phyloP scores from a whole-genome alignment of 1,284 basidiomycete species.

The Prillingera fragicola region DNA sequence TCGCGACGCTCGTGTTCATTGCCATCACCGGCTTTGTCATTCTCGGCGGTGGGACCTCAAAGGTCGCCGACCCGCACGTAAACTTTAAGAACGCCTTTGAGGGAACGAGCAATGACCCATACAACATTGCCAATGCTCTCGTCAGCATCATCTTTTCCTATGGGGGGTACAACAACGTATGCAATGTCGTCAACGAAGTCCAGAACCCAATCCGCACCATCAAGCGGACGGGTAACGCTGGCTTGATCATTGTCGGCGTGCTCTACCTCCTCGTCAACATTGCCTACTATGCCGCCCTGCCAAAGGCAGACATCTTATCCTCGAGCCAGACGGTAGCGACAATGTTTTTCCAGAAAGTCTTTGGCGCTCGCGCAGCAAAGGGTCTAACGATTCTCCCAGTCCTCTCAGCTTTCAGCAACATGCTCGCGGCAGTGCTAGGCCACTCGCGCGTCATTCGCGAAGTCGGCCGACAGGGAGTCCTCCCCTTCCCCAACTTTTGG shows the following conservation, averaged over 20 bases:
- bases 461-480: slow-evolving; percentile 41
- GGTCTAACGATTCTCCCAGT: slow-evolving; percentile 38
- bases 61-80: slow-evolving; percentile 50
- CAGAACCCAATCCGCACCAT: slow-evolving; percentile 37
- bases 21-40: slow-evolving; percentile 53
- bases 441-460: slow-evolving; percentile 50
- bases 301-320: slow-evolving; percentile 35
- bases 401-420: slow-evolving; percentile 43
- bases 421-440: slow-evolving; percentile 39
- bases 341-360: slow-evolving; percentile 43
- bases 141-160: slow-evolving; percentile 24
- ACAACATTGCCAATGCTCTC: slow-evolving; percentile 49
- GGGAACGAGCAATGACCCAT: slow-evolving; percentile 49
- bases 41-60: slow-evolving; percentile 50
- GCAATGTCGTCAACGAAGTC: slow-evolving; percentile 53
- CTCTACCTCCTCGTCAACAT: slow-evolving; percentile 37
- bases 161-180: slow-evolving; percentile 51
- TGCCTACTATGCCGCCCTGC: slow-evolving; percentile 48
- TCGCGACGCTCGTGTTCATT: slow-evolving; percentile 22
- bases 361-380: slow-evolving; percentile 40
- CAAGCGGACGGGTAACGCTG: slow-evolving; percentile 28
- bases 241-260: slow-evolving; percentile 28
- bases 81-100: slow-evolving; percentile 55
- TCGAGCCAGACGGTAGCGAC: slow-evolving; percentile 41
- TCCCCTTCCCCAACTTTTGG: slow-evolving; percentile 43